These are phyloP conservation scores for Naganishia kalamii DNA, from an alignment of 768 basidiomycete genomes.

Conservation along the genomic window DNA sequence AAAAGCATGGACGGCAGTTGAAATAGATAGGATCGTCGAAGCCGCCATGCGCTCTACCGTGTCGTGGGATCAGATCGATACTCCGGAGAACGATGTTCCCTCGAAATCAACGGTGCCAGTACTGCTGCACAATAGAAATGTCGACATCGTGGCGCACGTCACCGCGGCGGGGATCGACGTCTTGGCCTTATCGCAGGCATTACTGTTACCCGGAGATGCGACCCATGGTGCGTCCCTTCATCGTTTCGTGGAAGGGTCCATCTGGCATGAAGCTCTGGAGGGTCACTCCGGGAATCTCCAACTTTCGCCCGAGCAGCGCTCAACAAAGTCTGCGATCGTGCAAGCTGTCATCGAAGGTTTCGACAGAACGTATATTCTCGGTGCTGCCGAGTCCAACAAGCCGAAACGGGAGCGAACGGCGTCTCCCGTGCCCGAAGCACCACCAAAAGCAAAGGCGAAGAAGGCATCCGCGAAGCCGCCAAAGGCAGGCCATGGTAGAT, in stretches of 20 bases:
- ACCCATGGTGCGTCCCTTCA: neutral
- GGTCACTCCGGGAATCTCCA: neutral
- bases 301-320: neutral
- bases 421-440: neutral
- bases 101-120: neutral
- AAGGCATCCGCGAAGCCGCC: neutral
- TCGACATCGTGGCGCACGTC: slow-evolving; percentile 33
- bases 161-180: slow-evolving; percentile 30
- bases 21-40: slow-evolving; percentile 7
- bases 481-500: slow-evolving; percentile 8
- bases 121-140: slow-evolving; percentile 34
- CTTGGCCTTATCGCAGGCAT: slow-evolving; percentile 35
- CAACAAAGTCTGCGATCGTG: neutral
- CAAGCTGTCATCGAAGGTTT: neutral
- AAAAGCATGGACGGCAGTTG: slow-evolving; percentile 6
- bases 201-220: slow-evolving; percentile 25
- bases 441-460: neutral
- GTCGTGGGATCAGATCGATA: neutral
- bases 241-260: slow-evolving; percentile 21
- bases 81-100: neutral
- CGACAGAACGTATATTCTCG: neutral
- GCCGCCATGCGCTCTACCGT: slow-evolving; percentile 2
- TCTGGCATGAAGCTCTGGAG: slow-evolving; percentile 15
- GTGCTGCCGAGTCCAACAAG: neutral
- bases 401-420: slow-evolving; percentile 5